These are phyloP conservation scores for Candida germanica DNA, from an alignment of 805 yeast species.

Conservation along the genomic window DNA sequence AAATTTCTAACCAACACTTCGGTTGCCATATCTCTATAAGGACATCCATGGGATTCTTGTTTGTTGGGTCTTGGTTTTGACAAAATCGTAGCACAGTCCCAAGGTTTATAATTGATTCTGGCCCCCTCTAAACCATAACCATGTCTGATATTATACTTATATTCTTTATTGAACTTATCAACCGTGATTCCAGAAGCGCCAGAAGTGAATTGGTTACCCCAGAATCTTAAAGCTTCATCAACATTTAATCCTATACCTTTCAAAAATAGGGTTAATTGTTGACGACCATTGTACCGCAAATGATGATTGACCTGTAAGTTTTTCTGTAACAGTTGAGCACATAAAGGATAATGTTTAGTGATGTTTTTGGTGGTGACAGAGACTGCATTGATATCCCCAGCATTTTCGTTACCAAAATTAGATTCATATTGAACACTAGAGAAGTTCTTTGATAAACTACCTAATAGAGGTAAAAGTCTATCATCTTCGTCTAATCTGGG, in stretches of 20 bases:
- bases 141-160: slow-evolving; percentile 84
- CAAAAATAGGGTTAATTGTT: slow-evolving; percentile 77
- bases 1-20: slow-evolving; percentile 60
- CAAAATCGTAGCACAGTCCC: slow-evolving; percentile 78
- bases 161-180: slow-evolving; percentile 84
- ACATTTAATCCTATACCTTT: slow-evolving; percentile 86
- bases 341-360: slow-evolving; percentile 73
- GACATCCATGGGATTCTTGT: slow-evolving; percentile 87
- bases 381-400: slow-evolving; percentile 54
- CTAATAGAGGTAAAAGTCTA: slow-evolving; percentile 77
- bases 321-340: slow-evolving; percentile 65
- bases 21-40: slow-evolving; percentile 72
- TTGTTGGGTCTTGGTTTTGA: slow-evolving; percentile 66
- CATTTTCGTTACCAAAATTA: slow-evolving; percentile 35
- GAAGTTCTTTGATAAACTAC: slow-evolving; percentile 62
- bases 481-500: slow-evolving; percentile 92
- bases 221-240: slow-evolving; percentile 85
- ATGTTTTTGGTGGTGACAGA: slow-evolving; percentile 55
- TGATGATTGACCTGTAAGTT: slow-evolving; percentile 64
- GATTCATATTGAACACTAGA: slow-evolving; percentile 51
- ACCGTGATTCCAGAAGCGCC: slow-evolving; percentile 45
- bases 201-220: slow-evolving; percentile 70
- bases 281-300: slow-evolving; percentile 79
- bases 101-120: slow-evolving; percentile 78
- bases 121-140: slow-evolving; percentile 91